A percentile compares a stretch with the other conserved stretches of the same genome.
These are phyloP conservation scores for Chamaecyparis obtusa DNA, from an alignment of 75 land plant genomes.

Conservation along the genomic window DNA sequence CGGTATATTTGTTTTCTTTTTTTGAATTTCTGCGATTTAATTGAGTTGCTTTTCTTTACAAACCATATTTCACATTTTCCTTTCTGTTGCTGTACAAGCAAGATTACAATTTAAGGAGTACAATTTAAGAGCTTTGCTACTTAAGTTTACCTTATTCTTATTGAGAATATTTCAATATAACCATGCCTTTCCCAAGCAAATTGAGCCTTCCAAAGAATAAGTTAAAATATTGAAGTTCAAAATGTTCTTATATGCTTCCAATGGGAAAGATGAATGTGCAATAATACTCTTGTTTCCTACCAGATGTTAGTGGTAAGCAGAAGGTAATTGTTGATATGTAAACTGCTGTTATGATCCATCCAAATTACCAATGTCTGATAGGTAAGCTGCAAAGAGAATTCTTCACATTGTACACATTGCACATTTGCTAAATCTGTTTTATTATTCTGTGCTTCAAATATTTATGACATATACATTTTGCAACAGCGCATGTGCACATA, in stretches of 20 bases:
- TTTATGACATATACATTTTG: not conserved
- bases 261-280: not conserved
- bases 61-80: not conserved
- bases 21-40: not conserved
- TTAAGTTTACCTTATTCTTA: not conserved
- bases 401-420: not conserved
- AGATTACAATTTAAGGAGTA: not conserved
- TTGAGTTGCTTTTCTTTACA: not conserved
- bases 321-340: not conserved
- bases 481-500: not conserved
- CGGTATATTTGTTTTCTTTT: constrained; percentile 37
- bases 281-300: not conserved
- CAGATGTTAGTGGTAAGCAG: not conserved
- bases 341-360: not conserved
- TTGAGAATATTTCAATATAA: not conserved
- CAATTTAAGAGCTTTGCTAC: not conserved
- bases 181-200: not conserved
- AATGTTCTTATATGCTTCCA: not conserved
- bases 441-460: not conserved
- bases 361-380: not conserved
- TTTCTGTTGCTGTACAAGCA: not conserved
- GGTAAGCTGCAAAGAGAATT: not conserved
- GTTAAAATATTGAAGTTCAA: not conserved
- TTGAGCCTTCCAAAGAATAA: not conserved
- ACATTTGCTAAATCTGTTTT: not conserved